Base-by-base conservation (phyloP, 169 alveolate genomes). In the Amoebophrya sp. region DNA sequence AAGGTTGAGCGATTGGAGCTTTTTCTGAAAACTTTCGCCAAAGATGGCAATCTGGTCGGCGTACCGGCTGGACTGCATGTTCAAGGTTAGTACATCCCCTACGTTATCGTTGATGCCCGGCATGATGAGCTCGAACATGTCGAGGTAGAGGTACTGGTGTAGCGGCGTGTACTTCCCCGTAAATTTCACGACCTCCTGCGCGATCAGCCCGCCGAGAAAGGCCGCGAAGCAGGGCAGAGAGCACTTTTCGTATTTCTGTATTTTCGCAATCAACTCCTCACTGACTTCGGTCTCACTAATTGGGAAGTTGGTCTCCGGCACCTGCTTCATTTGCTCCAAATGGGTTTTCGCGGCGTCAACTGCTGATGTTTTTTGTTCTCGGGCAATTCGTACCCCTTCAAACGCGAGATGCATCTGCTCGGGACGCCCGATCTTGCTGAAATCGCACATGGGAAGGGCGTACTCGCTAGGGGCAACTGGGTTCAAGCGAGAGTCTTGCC, bases 101-200 rank as follows among this genome's bases (percentile, higher is more conserved):
- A n/a, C n/a, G n/a, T n/a, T n/a, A n/a, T n/a, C n/a, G n/a, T n/a
- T n/a, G n/a, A n/a, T n/a, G n/a, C n/a, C n/a, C n/a, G n/a, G n/a
- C n/a, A n/a, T n/a, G n/a, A n/a, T n/a, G n/a, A 77, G 95, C 94
- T 97, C 99, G 93, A 97, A 96, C 96, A 98, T 97, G 93, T 99
- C 99, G 93, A 96, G 94, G 92, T 98, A 98, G 39, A 99, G 96
- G 97, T 98, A 98, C 95, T 98, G 99, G 91, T 97, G 97, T 77
- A 99, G 94, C 14, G 99, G 99, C 41, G 98, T 96, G 95, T 96
- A 99, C 92, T 99, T 99, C 12, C 99, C 99, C 33, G 99, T 98
- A 95, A 94, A 98, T 95, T 99, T 99, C 40, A 99, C 99, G 14
- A 99, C 97, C 95, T 97, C 99, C 90, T 98, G 99, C 23, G 99